These are phyloP conservation scores for Seiridium cupressi DNA, from an alignment of 2,329 filamentous ascomycete genomes.

Conservation along the genomic window DNA sequence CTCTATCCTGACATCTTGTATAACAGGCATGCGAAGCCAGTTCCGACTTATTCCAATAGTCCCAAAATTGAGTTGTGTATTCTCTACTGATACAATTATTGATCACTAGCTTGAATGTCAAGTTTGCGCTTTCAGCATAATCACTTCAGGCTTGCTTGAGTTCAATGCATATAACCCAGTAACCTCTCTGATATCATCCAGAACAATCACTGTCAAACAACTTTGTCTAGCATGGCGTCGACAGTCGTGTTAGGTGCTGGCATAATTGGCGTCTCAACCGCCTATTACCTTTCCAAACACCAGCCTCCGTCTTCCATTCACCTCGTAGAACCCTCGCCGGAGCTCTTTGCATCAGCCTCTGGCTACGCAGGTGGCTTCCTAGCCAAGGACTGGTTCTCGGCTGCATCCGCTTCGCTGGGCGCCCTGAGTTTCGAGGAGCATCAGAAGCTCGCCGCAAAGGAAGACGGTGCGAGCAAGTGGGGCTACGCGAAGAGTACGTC, in stretches of 20 bases:
- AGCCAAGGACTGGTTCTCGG: conserved; percentile 69
- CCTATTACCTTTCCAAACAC: conserved; percentile 65
- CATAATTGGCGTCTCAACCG: conserved; percentile 68
- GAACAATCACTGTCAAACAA: background rate
- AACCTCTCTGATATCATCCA: background rate
- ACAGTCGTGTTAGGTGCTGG: conserved; percentile 69
- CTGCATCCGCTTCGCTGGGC: conserved; percentile 56
- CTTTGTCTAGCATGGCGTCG: conserved; percentile 33
- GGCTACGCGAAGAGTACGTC: conserved; percentile 53
- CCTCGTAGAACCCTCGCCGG: conserved; percentile 42
- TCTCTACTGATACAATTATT: no score
- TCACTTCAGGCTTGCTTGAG: no score
- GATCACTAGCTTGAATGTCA: no score
- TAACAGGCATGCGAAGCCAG: no score
- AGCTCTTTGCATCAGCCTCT: conserved; percentile 71
- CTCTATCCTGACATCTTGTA: no score
- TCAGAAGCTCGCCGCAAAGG: conserved; percentile 56
- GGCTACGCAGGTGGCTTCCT: conserved; percentile 74
- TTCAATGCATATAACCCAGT: no score
- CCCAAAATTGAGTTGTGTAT: no score
- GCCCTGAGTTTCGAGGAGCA: conserved; percentile 70
- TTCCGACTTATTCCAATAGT: no score
- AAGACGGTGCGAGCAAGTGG: conserved; percentile 56
- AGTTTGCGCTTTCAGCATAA: no score
- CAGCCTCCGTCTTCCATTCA: conserved; percentile 41